Percentiles rank a stretch among this genome's conserved stretches.
phyloP scores from a whole-genome alignment of 2,329 filamentous ascomycete genomes.

The Elsinoe perseae region DNA sequence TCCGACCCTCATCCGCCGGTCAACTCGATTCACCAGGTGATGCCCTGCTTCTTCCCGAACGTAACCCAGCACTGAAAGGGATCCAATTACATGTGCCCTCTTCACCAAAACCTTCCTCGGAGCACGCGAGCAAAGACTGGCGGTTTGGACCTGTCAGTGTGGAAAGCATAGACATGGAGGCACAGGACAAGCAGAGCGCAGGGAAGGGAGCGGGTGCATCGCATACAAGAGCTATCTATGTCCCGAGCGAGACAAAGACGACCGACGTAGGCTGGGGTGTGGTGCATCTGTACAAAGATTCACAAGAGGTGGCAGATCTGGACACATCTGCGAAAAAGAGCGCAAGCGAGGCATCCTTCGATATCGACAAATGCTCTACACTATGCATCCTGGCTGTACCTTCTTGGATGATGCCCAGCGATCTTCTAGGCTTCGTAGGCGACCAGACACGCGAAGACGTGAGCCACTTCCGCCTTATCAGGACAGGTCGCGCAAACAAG shows the following conservation, averaged over 20 bases:
- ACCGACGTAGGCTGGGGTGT: constrained; percentile 85
- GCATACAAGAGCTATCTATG: constrained; percentile 74
- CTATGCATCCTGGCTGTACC: constrained; percentile 92
- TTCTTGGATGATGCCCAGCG: constrained; percentile 82
- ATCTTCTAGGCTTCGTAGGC: constrained; percentile 86
- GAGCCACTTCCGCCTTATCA: constrained; percentile 88
- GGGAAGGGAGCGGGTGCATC: constrained; percentile 38
- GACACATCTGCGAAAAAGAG: constrained; percentile 36
- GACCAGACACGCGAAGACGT: constrained; percentile 79
- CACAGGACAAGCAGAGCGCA: constrained; percentile 25
- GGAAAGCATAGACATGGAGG: constrained; percentile 69
- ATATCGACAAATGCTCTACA: constrained; percentile 67
- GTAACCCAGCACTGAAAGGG: constrained; percentile 31
- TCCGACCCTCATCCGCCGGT: constrained; percentile 17
- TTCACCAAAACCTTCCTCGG: constrained; percentile 35
- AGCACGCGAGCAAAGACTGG: constrained; percentile 59
- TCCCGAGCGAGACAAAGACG: constrained; percentile 60
- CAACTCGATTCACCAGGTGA: constrained; percentile 27
- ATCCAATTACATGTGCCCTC: constrained; percentile 27
- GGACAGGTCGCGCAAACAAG: constrained; percentile 78
- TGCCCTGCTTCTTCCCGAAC: constrained; percentile 30
- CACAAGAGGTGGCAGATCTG: constrained; percentile 60
- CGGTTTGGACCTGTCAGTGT: constrained; percentile 72
- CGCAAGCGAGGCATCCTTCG: constrained; percentile 32
- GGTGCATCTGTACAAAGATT: constrained; percentile 87